phyloP scores from a whole-genome alignment of 129 eudicot genomes.

The Solidago caesia region DNA sequence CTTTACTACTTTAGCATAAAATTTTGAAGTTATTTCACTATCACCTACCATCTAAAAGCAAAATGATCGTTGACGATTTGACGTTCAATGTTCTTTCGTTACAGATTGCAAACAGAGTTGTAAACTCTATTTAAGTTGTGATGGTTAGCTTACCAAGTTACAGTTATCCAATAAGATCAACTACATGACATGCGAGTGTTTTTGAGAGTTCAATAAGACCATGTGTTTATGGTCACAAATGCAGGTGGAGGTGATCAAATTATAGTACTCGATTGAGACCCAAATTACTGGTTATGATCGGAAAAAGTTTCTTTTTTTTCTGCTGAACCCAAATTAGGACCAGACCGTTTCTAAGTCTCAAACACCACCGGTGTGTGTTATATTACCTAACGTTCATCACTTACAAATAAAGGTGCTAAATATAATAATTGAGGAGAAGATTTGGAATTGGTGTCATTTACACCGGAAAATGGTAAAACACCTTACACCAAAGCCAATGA shows the following conservation, averaged over 20 bases:
- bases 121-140: not conserved
- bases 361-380: not conserved
- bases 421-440: too few relatives aligned
- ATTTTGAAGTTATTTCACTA: too few relatives aligned
- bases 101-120: constrained; percentile 8
- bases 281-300: too few relatives aligned
- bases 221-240: too few relatives aligned
- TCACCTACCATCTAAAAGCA: not conserved
- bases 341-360: not conserved
- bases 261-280: too few relatives aligned
- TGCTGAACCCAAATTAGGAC: not conserved
- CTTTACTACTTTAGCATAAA: too few relatives aligned
- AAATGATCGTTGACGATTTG: not conserved
- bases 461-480: too few relatives aligned
- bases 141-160: too few relatives aligned
- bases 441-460: too few relatives aligned
- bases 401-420: too few relatives aligned
- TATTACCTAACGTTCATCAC: not conserved
- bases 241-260: too few relatives aligned
- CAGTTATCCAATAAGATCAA: not conserved
- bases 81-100: not conserved
- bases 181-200: not conserved
- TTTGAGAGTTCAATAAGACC: not conserved
- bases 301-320: not conserved
- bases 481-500: too few relatives aligned